Conservation (phyloP, 2,329 filamentous ascomycete genomes). For the Pseudogymnoascus sp. region DNA sequence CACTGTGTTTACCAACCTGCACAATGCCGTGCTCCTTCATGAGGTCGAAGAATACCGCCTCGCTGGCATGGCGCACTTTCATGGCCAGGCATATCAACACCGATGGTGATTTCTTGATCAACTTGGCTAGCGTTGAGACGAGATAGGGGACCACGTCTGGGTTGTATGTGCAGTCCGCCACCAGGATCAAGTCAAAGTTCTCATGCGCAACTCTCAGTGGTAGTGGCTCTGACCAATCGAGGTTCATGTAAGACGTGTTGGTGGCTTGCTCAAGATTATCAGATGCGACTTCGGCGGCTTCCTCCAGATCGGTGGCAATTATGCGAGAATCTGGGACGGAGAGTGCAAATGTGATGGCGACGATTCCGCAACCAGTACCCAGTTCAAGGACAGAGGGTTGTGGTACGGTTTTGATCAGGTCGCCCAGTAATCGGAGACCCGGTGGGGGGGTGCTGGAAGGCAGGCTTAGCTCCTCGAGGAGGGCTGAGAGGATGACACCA, state of each 20-base stretch:
- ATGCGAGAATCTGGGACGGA: conserved; percentile 32
- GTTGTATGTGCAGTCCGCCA: conserved; percentile 71
- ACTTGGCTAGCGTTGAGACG: conserved; percentile 46
- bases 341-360: conserved; percentile 54
- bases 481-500: conserved; percentile 31
- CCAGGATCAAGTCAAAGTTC: conserved; percentile 52
- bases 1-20: conserved; percentile 11
- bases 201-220: conserved; percentile 24
- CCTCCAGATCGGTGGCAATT: conserved; percentile 58
- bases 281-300: conserved; percentile 54
- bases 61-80: conserved; percentile 62
- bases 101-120: conserved; percentile 13
- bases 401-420: neutral
- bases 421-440: neutral
- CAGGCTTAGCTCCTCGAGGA: conserved; percentile 20
- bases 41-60: conserved; percentile 59
- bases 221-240: conserved; percentile 58
- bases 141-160: conserved; percentile 58
- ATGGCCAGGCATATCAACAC: conserved; percentile 49
- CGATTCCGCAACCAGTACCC: conserved; percentile 62
- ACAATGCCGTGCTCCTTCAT: conserved; percentile 39
- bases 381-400: conserved; percentile 53
- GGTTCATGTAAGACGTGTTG: conserved; percentile 34
- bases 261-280: conserved; percentile 37
- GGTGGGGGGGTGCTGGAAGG: neutral